phyloP scores from a whole-genome alignment of 345 rosid species.

The Salix suchowensis region DNA sequence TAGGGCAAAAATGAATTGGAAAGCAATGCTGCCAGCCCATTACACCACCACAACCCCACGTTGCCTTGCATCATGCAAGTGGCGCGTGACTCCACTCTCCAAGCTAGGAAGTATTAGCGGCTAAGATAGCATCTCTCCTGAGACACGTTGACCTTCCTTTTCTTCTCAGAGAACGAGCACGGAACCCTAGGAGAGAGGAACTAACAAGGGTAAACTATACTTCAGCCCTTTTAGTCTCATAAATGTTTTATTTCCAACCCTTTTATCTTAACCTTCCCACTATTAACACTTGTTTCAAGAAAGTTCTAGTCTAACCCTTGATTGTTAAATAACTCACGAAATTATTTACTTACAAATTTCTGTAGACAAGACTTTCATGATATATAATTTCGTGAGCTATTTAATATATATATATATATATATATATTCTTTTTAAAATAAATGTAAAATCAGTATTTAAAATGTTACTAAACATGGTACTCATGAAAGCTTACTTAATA shows the following conservation, averaged over 20 bases:
- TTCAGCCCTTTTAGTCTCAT: neutral
- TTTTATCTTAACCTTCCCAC: neutral
- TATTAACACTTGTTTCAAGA: too few species aligned
- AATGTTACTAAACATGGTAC: too few species aligned
- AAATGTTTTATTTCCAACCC: neutral
- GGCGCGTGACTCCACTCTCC: neutral
- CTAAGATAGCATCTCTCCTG: neutral
- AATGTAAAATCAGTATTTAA: too few species aligned
- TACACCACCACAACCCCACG: neutral
- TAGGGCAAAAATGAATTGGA: neutral
- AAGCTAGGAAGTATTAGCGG: neutral
- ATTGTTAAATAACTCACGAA: too few species aligned
- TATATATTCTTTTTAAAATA: too few species aligned
- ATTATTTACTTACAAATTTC: too few species aligned
- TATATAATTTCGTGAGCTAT: too few species aligned
- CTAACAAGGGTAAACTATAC: neutral
- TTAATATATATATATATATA: too few species aligned
- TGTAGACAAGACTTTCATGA: too few species aligned
- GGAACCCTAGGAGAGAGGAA: neutral
- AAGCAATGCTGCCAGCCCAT: neutral
- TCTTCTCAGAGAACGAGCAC: neutral
- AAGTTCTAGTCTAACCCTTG: neutral
- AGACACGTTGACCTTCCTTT: neutral
- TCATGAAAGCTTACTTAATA: too few species aligned
- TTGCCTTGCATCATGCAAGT: neutral